A percentile compares a stretch with the other conserved stretches of the same genome.
These are phyloP conservation scores for Wickerhamomyces mucosus DNA, from an alignment of 805 yeast genomes.

Conservation along the genomic window DNA sequence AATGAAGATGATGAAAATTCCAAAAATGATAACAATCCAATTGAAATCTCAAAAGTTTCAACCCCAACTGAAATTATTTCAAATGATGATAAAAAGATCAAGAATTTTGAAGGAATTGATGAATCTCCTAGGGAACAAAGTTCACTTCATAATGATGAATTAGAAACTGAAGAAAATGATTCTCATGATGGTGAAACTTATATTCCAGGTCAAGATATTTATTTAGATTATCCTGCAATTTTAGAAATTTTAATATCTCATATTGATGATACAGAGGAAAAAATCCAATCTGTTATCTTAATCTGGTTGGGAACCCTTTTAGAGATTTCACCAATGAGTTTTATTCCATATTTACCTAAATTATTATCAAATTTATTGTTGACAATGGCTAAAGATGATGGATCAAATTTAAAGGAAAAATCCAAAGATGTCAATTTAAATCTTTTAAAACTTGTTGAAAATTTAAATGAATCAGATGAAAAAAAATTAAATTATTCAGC, in stretches of 20 bases:
- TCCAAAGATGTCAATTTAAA: slow-evolving; percentile 50
- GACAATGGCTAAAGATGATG: slow-evolving; percentile 38
- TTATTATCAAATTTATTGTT: slow-evolving; percentile 60
- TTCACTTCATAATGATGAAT: too few species aligned
- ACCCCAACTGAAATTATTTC: too few species aligned
- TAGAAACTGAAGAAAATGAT: slow-evolving; percentile 5
- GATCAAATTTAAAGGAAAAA: slow-evolving; percentile 38
- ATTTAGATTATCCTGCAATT: slow-evolving; percentile 69
- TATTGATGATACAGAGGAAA: slow-evolving; percentile 56
- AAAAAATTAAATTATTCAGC: slow-evolving; percentile 39
- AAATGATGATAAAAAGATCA: too few species aligned
- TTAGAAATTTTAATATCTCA: slow-evolving; percentile 77
- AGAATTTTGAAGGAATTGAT: too few species aligned
- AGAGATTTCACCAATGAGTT: slow-evolving; percentile 64
- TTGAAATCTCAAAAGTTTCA: background rate
- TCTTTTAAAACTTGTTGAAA: slow-evolving; percentile 37
- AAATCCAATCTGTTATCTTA: slow-evolving; percentile 70
- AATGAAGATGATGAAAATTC: background rate
- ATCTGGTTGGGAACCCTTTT: slow-evolving; percentile 76
- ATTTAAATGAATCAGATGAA: slow-evolving; percentile 20
- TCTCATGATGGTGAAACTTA: slow-evolving; percentile 44
- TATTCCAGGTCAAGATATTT: slow-evolving; percentile 73
- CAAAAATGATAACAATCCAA: background rate
- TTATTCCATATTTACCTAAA: slow-evolving; percentile 66
- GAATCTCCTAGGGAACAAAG: too few species aligned